A percentile compares a stretch with the other conserved stretches of the same genome.
Evolutionary conservation across 2,329 filamentous ascomycete species (phyloP).

Genomic region (Penicillium aurantiogriseum): DNA sequence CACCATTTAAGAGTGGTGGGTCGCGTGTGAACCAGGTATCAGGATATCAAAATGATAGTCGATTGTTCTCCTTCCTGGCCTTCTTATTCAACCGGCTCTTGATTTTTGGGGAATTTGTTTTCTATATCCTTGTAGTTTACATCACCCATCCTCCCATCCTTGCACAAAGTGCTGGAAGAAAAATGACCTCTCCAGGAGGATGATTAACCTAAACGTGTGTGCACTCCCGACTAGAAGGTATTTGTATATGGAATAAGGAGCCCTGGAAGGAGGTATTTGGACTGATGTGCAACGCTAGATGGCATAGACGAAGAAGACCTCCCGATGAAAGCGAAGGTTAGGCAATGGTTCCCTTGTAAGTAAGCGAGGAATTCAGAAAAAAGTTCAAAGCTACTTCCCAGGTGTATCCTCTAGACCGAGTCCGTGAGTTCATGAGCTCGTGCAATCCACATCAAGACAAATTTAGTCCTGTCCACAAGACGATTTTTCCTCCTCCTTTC

Average conservation of each 20-base stretch:
- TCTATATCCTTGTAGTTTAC: not conserved
- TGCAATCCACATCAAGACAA: not conserved
- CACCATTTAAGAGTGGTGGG: not conserved
- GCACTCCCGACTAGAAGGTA: not conserved
- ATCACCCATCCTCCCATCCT: too few species aligned
- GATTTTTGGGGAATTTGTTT: not conserved
- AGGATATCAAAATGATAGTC: not conserved
- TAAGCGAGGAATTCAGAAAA: not conserved
- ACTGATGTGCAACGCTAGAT: not conserved
- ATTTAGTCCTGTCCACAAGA: not conserved
- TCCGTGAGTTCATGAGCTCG: not conserved
- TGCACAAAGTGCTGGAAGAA: not conserved
- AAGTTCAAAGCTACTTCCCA: not conserved
- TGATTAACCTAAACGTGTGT: not conserved
- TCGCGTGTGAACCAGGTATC: not conserved
- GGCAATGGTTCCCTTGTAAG: not conserved
- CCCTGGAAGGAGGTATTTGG: too few species aligned
- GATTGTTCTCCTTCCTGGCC: not conserved
- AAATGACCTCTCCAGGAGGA: not conserved
- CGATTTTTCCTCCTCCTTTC: constrained; percentile 10
- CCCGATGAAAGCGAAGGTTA: not conserved
- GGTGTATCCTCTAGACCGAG: not conserved
- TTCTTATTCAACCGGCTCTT: not conserved
- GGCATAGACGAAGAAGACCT: not conserved
- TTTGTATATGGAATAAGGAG: too few species aligned